A percentile compares a stretch with the other conserved stretches of the same genome.
Conservation (phyloP, 2,329 filamentous ascomycete species). For the Lanzia echinophila region DNA sequence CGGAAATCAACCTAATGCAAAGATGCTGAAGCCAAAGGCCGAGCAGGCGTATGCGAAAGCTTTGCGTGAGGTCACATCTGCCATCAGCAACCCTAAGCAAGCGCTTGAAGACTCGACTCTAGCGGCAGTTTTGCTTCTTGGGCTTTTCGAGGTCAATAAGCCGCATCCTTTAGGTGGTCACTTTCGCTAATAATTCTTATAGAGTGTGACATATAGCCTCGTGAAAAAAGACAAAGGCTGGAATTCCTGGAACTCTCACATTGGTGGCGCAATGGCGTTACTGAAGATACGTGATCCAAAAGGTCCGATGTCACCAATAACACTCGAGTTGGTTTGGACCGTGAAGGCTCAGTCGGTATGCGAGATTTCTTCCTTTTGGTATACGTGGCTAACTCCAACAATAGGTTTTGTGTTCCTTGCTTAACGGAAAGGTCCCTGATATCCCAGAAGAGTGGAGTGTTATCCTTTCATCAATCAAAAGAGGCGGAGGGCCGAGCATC, state of each 20-base stretch:
- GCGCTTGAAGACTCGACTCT: conserved; percentile 4
- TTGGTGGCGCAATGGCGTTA: not conserved
- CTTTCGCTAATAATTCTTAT: not conserved
- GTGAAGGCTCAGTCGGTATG: not conserved
- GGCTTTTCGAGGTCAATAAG: not conserved
- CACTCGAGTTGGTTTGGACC: conserved; percentile 4
- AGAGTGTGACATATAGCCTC: conserved; percentile 4
- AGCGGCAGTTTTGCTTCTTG: conserved; percentile 6
- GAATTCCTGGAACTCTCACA: conserved; percentile 9
- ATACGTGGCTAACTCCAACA: not conserved
- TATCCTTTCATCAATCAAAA: not conserved
- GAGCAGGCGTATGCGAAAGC: conserved; percentile 5
- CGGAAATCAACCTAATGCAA: conserved; percentile 7
- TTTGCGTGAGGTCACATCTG: conserved; percentile 2
- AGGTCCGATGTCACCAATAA: conserved; percentile 2
- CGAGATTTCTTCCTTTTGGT: not conserved
- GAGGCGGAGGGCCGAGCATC: not conserved
- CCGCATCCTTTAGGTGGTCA: not conserved
- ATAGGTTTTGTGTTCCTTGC: conserved; percentile 1
- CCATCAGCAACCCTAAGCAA: conserved; percentile 1
- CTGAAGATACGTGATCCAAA: conserved; percentile 5
- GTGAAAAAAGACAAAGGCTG: conserved; percentile 3
- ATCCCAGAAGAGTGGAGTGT: conserved; percentile 1
- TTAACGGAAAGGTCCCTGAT: conserved; percentile 3
- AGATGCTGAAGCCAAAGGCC: conserved; percentile 6